phyloP scores from a whole-genome alignment of 202 grass and related monocot genomes.

The Saccharum hybrid region DNA sequence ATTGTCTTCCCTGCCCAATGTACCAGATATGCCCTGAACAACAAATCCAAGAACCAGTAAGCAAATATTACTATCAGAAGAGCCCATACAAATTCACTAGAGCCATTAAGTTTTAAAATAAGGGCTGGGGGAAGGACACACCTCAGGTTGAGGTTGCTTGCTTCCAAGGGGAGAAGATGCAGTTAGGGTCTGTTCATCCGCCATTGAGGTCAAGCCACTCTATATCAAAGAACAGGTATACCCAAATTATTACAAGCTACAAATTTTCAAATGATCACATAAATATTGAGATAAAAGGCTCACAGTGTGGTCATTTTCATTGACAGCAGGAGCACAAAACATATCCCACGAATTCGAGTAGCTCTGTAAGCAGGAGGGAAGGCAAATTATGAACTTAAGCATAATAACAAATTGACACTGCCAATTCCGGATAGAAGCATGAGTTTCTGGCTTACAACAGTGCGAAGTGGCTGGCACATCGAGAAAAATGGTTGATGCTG shows the following conservation, averaged over 20 bases:
- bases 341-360: conserved; percentile 51
- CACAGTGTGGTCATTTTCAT: neutral
- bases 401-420: neutral
- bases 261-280: conserved; percentile 11
- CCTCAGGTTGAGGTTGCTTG: conserved; percentile 32
- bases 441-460: conserved; percentile 40
- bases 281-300: conserved; percentile 24
- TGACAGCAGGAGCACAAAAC: conserved; percentile 21
- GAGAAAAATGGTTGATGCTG: conserved; percentile 47
- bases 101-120: neutral
- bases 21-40: no score
- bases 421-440: neutral
- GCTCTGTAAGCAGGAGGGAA: conserved; percentile 36
- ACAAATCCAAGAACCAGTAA: no score
- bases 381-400: neutral
- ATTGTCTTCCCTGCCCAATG: no score
- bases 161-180: neutral
- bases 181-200: neutral
- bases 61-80: neutral
- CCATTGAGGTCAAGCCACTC: conserved; percentile 25
- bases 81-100: conserved; percentile 10
- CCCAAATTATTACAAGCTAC: conserved; percentile 18
- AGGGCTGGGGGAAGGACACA: neutral
- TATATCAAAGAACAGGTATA: neutral
- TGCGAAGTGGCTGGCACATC: conserved; percentile 30